phyloP scores from a whole-genome alignment of 441 rosid species.

The Iberis amara region DNA sequence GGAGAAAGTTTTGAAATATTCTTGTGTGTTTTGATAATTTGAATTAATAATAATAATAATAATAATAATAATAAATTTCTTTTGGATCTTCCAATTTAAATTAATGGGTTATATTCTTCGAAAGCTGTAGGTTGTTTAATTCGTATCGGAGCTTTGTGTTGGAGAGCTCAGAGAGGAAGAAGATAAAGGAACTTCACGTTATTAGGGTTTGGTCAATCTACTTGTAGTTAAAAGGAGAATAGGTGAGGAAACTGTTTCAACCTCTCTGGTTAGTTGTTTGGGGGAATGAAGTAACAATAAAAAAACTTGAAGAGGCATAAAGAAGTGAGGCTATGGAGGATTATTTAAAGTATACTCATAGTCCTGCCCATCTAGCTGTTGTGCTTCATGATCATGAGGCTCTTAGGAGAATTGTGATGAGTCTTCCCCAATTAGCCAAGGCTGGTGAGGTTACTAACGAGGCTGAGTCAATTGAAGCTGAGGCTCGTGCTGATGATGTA shows the following conservation, averaged over 20 bases:
- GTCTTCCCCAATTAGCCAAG: conserved; percentile 66
- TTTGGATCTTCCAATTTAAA: not conserved
- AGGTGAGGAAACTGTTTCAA: no score
- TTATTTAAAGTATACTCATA: conserved; percentile 57
- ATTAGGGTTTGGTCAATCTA: no score
- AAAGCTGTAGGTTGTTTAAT: conserved; percentile 11
- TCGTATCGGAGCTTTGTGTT: not conserved
- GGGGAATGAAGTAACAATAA: not conserved
- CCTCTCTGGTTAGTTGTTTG: not conserved
- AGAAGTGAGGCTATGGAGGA: conserved; percentile 52
- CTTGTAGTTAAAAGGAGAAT: no score
- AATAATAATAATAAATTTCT: no score
- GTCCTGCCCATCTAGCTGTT: conserved; percentile 84
- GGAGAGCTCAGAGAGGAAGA: not conserved
- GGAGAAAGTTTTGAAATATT: not conserved
- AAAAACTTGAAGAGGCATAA: not conserved
- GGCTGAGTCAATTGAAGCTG: conserved; percentile 71
- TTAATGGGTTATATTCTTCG: not conserved
- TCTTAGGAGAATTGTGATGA: conserved; percentile 45
- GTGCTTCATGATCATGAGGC: conserved; percentile 61
- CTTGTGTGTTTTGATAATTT: no score
- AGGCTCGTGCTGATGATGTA: conserved; percentile 68
- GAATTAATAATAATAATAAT: no score
- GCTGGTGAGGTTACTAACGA: conserved; percentile 82
- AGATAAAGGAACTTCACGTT: no score